Evolutionary conservation across 345 rosid species (phyloP).

Genomic region (Melaleuca alternifolia): DNA sequence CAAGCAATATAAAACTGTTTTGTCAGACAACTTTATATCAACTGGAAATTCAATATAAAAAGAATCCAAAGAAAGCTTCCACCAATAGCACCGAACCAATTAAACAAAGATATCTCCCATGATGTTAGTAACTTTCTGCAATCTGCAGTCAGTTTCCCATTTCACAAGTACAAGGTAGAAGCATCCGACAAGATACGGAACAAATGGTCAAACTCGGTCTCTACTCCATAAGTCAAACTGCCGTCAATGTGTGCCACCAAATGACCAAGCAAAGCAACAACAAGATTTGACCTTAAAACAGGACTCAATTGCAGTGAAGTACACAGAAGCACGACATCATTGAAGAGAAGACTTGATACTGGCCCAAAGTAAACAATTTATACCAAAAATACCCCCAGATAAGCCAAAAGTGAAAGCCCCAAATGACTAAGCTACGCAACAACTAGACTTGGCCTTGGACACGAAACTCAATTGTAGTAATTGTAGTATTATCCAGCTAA

Average conservation of each 20-base stretch:
- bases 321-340: neutral
- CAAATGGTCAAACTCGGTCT: too few species aligned
- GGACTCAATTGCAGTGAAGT: neutral
- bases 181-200: neutral
- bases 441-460: neutral
- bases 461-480: neutral
- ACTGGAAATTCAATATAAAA: neutral
- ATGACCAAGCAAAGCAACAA: neutral
- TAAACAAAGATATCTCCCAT: neutral
- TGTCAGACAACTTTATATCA: neutral
- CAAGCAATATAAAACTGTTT: neutral
- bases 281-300: neutral
- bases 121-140: neutral
- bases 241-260: neutral
- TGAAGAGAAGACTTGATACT: neutral
- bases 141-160: neutral
- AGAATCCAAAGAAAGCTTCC: neutral
- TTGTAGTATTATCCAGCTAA: neutral
- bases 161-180: neutral
- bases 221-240: neutral
- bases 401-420: neutral
- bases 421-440: neutral
- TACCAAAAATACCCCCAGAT: neutral
- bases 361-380: neutral
- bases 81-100: neutral